Conservation (phyloP, 2,329 filamentous ascomycete genomes). For the Aspergillus quadrilineatus region DNA sequence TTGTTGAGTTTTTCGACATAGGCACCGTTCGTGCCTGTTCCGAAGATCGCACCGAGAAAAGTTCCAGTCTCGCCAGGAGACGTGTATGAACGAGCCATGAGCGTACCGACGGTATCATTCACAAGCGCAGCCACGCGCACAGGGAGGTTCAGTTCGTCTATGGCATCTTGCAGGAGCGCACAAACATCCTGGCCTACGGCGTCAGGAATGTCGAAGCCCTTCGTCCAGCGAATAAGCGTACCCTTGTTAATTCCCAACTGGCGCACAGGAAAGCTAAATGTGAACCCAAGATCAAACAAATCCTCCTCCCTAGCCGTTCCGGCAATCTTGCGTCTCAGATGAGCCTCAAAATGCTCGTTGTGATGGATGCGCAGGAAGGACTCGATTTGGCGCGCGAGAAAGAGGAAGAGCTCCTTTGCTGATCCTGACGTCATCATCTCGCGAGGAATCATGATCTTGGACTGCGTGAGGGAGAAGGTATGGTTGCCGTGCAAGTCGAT, state of each 20-base stretch:
- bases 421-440: slow-evolving; percentile 88
- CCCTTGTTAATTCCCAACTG: slow-evolving; percentile 95
- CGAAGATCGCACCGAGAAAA: slow-evolving; percentile 93
- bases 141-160: slow-evolving; percentile 80
- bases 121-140: slow-evolving; percentile 94
- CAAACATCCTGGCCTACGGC: slow-evolving; percentile 94
- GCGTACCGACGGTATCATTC: slow-evolving; percentile 94
- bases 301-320: slow-evolving; percentile 61
- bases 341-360: slow-evolving; percentile 75
- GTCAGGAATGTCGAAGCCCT: slow-evolving; percentile 96
- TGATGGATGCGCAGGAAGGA: slow-evolving; percentile 84
- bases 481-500: slow-evolving; percentile 90
- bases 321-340: slow-evolving; percentile 61
- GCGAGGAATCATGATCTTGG: slow-evolving; percentile 86
- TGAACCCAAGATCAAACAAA: slow-evolving; percentile 94
- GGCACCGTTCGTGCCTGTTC: slow-evolving; percentile 94
- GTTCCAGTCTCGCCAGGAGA: slow-evolving; percentile 83
- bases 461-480: slow-evolving; percentile 90
- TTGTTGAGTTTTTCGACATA: slow-evolving; percentile 90
- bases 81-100: slow-evolving; percentile 96
- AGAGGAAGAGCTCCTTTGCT: slow-evolving; percentile 82
- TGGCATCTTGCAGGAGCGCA: slow-evolving; percentile 80
- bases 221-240: slow-evolving; percentile 93
- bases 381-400: slow-evolving; percentile 91
- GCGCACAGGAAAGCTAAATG: slow-evolving; percentile 94